phyloP scores from a whole-genome alignment of 805 yeast species.

The Trichomonascus vanleenenianus region DNA sequence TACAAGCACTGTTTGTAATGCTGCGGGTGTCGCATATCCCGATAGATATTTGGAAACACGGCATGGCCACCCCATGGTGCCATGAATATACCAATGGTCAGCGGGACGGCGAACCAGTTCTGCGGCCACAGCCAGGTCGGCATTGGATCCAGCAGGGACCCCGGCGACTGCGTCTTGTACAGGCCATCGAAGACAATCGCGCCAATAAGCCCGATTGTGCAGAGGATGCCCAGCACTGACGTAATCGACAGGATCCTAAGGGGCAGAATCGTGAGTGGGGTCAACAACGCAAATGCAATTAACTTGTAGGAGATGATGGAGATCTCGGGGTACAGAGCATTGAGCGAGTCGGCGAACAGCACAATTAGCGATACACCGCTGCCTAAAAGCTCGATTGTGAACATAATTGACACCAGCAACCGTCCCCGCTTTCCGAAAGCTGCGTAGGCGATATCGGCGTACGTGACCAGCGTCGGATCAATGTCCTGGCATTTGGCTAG shows the following conservation, averaged over 20 bases:
- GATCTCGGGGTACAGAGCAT: conserved; percentile 52
- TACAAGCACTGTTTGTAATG: conserved; percentile 48
- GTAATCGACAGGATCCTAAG: conserved; percentile 62
- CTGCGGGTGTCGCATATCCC: conserved; percentile 66
- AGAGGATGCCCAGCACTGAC: conserved; percentile 60
- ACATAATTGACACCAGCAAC: conserved; percentile 60
- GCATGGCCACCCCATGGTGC: conserved; percentile 87
- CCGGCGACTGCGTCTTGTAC: conserved; percentile 54
- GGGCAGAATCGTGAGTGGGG: conserved; percentile 79
- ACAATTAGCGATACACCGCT: conserved; percentile 77
- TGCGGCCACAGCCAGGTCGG: conserved; percentile 65
- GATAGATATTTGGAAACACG: conserved; percentile 66
- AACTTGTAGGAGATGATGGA: conserved; percentile 54
- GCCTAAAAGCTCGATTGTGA: conserved; percentile 71
- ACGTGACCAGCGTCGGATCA: conserved; percentile 72
- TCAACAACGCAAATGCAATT: conserved; percentile 45
- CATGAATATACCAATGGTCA: conserved; percentile 34
- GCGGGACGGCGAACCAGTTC: conserved; percentile 37
- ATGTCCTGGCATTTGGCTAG: conserved; percentile 71
- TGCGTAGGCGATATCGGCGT: conserved; percentile 84
- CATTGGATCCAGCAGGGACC: conserved; percentile 60
- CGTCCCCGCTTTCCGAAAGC: conserved; percentile 76
- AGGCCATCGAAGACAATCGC: conserved; percentile 58
- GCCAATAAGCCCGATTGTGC: conserved; percentile 58
- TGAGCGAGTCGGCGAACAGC: conserved; percentile 76